These are phyloP conservation scores for Serendipita indica DNA, from an alignment of 768 basidiomycete species.

Conservation along the genomic window DNA sequence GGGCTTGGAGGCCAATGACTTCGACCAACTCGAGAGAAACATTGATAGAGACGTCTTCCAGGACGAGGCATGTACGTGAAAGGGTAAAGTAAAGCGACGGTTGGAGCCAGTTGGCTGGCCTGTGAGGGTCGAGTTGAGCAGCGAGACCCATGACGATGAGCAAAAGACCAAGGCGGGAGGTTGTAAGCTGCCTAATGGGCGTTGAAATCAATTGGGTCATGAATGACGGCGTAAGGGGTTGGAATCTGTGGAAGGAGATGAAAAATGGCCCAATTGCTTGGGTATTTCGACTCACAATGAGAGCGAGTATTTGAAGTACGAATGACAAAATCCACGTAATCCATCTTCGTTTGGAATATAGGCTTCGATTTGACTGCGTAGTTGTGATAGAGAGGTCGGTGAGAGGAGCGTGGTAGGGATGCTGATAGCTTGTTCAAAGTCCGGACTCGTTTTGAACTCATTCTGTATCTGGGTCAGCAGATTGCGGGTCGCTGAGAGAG, in stretches of 20 bases:
- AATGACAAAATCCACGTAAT: neutral
- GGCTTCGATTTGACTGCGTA: neutral
- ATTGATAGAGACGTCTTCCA: neutral
- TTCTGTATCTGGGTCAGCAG: neutral
- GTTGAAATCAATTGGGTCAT: neutral
- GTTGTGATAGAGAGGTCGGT: neutral
- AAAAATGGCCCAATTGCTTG: neutral
- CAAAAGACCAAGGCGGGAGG: neutral
- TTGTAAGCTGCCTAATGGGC: neutral
- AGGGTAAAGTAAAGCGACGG: neutral
- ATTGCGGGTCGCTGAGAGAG: neutral
- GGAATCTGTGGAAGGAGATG: neutral
- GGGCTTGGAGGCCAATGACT: neutral
- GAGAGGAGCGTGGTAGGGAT: neutral
- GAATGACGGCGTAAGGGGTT: neutral
- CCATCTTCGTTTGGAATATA: neutral
- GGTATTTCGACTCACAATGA: neutral
- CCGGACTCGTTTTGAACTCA: neutral
- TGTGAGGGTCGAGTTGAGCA: neutral
- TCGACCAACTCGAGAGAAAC: neutral
- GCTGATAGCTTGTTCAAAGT: neutral
- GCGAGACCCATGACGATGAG: neutral
- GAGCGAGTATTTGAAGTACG: slow-evolving; percentile 8
- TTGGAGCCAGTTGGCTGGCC: neutral
- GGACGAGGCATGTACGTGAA: neutral